Evolutionary conservation across 2,329 filamentous ascomycete genomes (phyloP).

Genomic region (Capronia americana): DNA sequence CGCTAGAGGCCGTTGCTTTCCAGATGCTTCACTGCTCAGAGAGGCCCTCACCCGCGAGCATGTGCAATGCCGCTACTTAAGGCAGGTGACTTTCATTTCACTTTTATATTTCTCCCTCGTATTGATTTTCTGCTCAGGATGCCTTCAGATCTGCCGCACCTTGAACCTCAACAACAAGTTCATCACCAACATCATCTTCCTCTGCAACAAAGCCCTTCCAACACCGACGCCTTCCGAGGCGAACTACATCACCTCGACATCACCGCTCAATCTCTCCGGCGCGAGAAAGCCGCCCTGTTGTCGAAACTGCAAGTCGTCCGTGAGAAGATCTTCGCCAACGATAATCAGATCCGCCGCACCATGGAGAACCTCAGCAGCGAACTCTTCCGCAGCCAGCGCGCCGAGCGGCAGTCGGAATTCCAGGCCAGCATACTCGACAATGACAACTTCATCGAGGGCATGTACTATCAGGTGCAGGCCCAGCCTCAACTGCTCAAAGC

Average conservation of each 20-base stretch:
- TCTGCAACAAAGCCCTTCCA: background rate
- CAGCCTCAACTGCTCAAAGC: conserved; percentile 22
- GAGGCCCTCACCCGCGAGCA: background rate
- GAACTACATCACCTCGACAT: conserved; percentile 13
- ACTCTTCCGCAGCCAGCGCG: conserved; percentile 17
- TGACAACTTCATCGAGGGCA: conserved; percentile 25
- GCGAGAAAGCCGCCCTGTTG: conserved; percentile 9
- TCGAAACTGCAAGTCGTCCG: conserved; percentile 5
- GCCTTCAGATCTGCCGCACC: conserved; percentile 11
- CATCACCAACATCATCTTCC: background rate
- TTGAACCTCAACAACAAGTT: conserved; percentile 8
- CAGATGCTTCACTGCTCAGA: background rate
- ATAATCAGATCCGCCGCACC: conserved; percentile 20
- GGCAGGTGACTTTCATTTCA: conserved; percentile 3
- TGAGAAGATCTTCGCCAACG: conserved; percentile 22
- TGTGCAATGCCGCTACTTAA: background rate
- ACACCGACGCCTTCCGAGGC: conserved; percentile 20
- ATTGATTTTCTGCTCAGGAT: background rate
- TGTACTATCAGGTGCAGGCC: conserved; percentile 25
- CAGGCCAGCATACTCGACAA: conserved; percentile 13
- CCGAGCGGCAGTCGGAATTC: conserved; percentile 21
- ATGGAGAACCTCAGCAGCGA: conserved; percentile 21
- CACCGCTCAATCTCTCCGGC: conserved; percentile 1
- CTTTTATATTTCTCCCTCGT: background rate
- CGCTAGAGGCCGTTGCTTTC: background rate